These are phyloP conservation scores for Neurospora tetraspora DNA, from an alignment of 495 filamentous ascomycete species.

Conservation along the genomic window DNA sequence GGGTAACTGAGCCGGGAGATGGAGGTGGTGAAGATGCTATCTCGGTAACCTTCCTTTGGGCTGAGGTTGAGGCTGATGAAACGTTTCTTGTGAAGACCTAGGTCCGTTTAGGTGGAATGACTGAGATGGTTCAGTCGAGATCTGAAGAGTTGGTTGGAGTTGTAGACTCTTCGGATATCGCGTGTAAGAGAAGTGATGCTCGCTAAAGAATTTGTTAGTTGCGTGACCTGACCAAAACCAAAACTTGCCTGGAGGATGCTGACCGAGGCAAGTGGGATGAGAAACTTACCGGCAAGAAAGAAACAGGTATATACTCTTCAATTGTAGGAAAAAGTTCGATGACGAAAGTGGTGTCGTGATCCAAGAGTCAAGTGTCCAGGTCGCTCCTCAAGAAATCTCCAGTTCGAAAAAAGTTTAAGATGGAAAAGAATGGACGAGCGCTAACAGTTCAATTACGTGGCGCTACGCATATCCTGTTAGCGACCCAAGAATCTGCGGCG, in stretches of 20 bases:
- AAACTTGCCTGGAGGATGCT: conserved; percentile 9
- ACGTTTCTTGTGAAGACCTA: neutral
- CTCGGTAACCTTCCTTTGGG: neutral
- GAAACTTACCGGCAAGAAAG: neutral
- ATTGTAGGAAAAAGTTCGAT: neutral
- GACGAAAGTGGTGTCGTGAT: conserved; percentile 12
- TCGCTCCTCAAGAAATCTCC: conserved; percentile 6
- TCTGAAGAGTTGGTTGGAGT: neutral
- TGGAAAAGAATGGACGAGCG: neutral
- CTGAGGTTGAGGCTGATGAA: neutral
- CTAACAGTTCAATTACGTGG: neutral
- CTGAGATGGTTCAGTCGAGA: too few species aligned
- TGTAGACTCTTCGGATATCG: neutral
- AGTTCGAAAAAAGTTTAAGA: neutral
- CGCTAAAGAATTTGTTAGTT: neutral
- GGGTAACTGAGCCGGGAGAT: neutral
- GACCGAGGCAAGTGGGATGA: too few species aligned
- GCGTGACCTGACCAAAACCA: neutral
- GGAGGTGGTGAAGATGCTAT: neutral
- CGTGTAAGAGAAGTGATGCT: neutral
- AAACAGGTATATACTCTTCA: conserved; percentile 5
- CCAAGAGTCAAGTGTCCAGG: neutral
- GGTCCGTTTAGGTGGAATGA: neutral
- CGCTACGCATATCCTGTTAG: neutral
- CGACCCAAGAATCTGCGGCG: neutral